These are phyloP conservation scores for Boechera retrofracta DNA, from an alignment of 345 rosid genomes.

Conservation along the genomic window DNA sequence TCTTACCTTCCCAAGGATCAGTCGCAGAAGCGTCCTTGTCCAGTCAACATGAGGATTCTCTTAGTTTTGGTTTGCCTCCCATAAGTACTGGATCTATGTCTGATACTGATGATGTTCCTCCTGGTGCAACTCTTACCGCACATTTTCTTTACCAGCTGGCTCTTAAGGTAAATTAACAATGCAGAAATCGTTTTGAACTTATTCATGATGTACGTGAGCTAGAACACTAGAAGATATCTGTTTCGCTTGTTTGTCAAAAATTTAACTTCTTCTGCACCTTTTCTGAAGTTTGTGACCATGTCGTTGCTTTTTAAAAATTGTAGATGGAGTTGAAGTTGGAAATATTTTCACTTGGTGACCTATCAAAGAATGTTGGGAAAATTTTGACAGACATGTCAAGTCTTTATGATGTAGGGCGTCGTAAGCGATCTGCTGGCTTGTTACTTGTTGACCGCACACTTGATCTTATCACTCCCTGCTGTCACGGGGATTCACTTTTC, in stretches of 20 bases:
- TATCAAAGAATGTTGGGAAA: conserved; percentile 90
- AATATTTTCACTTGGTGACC: conserved; percentile 88
- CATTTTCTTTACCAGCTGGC: conserved; percentile 93
- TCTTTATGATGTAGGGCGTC: conserved; percentile 97
- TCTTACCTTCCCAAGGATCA: conserved; percentile 95
- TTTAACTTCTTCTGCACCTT: conserved; percentile 18
- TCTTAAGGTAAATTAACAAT: conserved; percentile 60
- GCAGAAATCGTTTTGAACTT: conserved; percentile 36
- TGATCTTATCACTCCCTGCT: conserved; percentile 92
- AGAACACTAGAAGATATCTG: conserved; percentile 7
- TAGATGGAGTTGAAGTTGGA: conserved; percentile 99
- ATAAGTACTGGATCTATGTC: conserved; percentile 64
- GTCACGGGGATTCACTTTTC: conserved; percentile 89
- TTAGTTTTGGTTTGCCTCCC: conserved; percentile 88
- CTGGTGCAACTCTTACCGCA: conserved; percentile 87
- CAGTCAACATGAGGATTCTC: conserved; percentile 70
- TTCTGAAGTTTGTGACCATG: conserved; percentile 37
- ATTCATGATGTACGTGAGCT: conserved; percentile 56
- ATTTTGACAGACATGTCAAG: conserved; percentile 97
- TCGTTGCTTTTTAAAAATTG: conserved; percentile 45
- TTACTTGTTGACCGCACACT: conserved; percentile 90
- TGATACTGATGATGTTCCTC: conserved; percentile 80
- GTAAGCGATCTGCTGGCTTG: conserved; percentile 87
- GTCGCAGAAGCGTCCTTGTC: conserved; percentile 84
- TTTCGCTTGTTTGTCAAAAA: conserved; percentile 1